A percentile compares a stretch with the other conserved stretches of the same genome.
These are phyloP conservation scores for Populus davidiana DNA, from an alignment of 345 rosid species.

Conservation along the genomic window DNA sequence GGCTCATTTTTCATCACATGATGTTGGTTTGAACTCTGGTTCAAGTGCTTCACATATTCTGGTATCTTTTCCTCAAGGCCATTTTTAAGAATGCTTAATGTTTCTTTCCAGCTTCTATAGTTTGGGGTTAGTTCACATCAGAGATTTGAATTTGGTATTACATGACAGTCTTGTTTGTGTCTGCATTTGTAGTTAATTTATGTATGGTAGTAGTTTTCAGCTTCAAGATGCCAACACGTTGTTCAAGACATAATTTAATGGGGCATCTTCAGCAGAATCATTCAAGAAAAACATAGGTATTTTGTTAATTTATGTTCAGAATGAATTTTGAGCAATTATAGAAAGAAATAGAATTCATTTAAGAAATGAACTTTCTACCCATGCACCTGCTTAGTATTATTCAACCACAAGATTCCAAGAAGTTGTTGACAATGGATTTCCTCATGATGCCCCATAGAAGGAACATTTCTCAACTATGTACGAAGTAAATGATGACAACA, in stretches of 20 bases:
- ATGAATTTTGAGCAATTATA: neutral
- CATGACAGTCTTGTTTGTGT: neutral
- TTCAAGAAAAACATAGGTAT: neutral
- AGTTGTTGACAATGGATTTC: neutral
- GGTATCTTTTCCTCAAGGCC: slow-evolving; percentile 36
- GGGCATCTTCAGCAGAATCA: neutral
- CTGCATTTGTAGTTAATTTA: neutral
- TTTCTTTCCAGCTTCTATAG: neutral
- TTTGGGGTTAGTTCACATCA: neutral
- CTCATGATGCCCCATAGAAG: neutral
- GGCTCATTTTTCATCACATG: slow-evolving; percentile 83
- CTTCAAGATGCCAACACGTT: neutral
- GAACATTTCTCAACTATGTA: neutral
- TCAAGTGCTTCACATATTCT: slow-evolving; percentile 87
- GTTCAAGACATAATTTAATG: neutral
- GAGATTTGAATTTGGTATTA: neutral
- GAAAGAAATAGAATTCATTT: neutral
- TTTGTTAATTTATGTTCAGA: neutral
- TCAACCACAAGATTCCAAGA: neutral
- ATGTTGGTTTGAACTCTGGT: slow-evolving; percentile 82
- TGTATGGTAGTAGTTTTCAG: neutral
- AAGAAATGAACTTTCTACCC: neutral
- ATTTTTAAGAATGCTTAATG: neutral
- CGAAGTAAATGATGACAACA: neutral
- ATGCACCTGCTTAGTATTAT: neutral